Percentiles rank a stretch among this genome's conserved stretches.
These are phyloP conservation scores for Tylopilus intermedius DNA, from an alignment of 768 basidiomycete species.

Conservation along the genomic window DNA sequence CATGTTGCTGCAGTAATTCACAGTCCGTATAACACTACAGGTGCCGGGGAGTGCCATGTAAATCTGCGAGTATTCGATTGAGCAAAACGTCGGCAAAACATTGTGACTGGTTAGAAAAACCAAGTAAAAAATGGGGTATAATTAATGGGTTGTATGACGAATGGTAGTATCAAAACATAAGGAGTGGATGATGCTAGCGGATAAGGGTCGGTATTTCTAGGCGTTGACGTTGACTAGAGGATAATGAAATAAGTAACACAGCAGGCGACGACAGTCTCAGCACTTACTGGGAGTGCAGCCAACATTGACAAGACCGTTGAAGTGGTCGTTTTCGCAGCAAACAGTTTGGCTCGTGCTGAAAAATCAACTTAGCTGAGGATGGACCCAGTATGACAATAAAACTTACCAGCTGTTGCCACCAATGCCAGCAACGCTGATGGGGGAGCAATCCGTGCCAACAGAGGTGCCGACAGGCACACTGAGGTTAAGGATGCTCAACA, in stretches of 20 bases:
- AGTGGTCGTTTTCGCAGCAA: slow-evolving; percentile 36
- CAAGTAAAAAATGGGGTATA: slow-evolving; percentile 11
- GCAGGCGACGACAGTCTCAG: rapidly evolving
- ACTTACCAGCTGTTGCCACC: slow-evolving; percentile 19
- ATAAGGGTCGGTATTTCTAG: slow-evolving; percentile 4
- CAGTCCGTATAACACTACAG: not conserved
- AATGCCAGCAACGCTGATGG: slow-evolving; percentile 15
- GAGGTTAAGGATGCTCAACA: rapidly evolving
- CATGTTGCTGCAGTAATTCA: not conserved
- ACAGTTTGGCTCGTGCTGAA: slow-evolving; percentile 33
- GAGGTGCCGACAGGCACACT: rapidly evolving
- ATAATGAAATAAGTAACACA: not conserved
- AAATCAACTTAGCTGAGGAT: not conserved
- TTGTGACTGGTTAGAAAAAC: not conserved
- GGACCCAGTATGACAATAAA: rapidly evolving
- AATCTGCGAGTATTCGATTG: not conserved
- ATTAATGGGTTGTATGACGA: slow-evolving; percentile 5
- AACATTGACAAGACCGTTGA: slow-evolving; percentile 34
- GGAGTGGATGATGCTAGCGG: slow-evolving; percentile 13
- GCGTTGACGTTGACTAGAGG: slow-evolving; percentile 16
- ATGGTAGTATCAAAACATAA: slow-evolving; percentile 6
- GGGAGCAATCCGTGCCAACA: slow-evolving; percentile 32
- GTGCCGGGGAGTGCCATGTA: not conserved
- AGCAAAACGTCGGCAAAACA: not conserved
- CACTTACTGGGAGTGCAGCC: slow-evolving; percentile 38